A percentile compares a stretch with the other conserved stretches of the same genome.
Conservation (phyloP, 805 yeast genomes). For the Kuraishia cidri region DNA sequence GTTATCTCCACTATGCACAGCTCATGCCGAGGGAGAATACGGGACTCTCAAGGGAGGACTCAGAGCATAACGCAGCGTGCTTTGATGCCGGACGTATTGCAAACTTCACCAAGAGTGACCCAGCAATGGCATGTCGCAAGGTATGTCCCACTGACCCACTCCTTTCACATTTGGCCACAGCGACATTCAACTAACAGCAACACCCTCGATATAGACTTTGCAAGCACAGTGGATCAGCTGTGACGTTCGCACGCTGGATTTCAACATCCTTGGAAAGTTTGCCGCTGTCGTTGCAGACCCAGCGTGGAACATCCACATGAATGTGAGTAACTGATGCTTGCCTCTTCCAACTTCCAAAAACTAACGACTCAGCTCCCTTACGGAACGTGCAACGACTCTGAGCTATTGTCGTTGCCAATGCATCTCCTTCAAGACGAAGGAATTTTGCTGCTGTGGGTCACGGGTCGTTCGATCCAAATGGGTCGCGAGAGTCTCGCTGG, state of each 20-base stretch:
- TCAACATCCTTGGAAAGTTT: constrained; percentile 66
- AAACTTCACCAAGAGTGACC: constrained; percentile 8
- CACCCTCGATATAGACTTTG: constrained; percentile 11
- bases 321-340: constrained; percentile 16
- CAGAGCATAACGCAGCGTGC: not conserved
- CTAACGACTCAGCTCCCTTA: constrained; percentile 35
- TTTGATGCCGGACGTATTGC: constrained; percentile 4
- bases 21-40: constrained; percentile 24
- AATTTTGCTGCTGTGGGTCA: constrained; percentile 81
- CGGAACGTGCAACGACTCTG: constrained; percentile 72
- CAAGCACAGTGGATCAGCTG: constrained; percentile 83
- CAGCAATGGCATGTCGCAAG: no score
- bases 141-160: no score
- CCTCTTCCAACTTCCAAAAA: not conserved
- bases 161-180: no score
- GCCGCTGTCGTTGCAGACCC: constrained; percentile 88
- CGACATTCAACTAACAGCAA: no score
- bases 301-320: constrained; percentile 96
- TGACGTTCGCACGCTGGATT: constrained; percentile 70
- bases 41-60: not conserved
- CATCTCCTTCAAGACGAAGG: constrained; percentile 76
- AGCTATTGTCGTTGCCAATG: constrained; percentile 58
- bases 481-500: constrained; percentile 68
- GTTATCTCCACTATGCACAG: constrained; percentile 71
- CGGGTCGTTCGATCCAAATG: constrained; percentile 86